Conservation (phyloP, 305 asterid genomes). For the Salvia sclarea region DNA sequence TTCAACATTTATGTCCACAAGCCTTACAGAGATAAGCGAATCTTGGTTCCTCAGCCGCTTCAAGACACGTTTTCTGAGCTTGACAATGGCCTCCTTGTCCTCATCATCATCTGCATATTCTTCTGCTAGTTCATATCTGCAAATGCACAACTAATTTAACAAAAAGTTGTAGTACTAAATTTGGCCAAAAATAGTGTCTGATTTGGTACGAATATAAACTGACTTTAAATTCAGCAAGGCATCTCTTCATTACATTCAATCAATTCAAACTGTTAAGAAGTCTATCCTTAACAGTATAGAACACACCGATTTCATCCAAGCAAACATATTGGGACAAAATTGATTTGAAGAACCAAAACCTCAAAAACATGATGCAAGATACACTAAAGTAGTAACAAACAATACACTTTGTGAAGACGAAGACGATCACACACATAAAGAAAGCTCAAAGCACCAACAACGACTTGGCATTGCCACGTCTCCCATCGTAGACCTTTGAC, state of each 20-base stretch:
- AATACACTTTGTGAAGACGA: not conserved
- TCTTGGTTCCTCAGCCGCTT: slow-evolving; percentile 54
- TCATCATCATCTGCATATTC: slow-evolving; percentile 74
- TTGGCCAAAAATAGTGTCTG: not conserved
- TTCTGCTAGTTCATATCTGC: slow-evolving; percentile 64
- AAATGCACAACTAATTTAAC: not conserved
- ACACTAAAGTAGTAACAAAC: not conserved
- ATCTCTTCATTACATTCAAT: not conserved
- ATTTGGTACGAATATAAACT: not conserved
- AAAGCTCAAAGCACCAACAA: not conserved
- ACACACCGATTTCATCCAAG: not conserved
- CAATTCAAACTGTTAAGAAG: not conserved
- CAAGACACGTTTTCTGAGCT: slow-evolving; percentile 62
- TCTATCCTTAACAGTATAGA: not conserved
- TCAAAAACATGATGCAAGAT: slow-evolving; percentile 1
- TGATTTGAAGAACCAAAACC: not conserved
- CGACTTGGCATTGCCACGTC: slow-evolving; percentile 10
- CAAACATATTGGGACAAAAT: not conserved
- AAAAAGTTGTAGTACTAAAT: no score
- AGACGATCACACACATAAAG: not conserved
- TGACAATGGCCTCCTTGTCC: slow-evolving; percentile 55
- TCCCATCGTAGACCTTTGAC: not conserved
- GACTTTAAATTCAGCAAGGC: not conserved
- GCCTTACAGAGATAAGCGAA: slow-evolving; percentile 49
- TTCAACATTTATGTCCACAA: not conserved